Percentiles rank a stretch among this genome's conserved stretches.
Evolutionary conservation across 1,139 yeast genomes (phyloP).

Genomic region (Suhomyces anneliseae): DNA sequence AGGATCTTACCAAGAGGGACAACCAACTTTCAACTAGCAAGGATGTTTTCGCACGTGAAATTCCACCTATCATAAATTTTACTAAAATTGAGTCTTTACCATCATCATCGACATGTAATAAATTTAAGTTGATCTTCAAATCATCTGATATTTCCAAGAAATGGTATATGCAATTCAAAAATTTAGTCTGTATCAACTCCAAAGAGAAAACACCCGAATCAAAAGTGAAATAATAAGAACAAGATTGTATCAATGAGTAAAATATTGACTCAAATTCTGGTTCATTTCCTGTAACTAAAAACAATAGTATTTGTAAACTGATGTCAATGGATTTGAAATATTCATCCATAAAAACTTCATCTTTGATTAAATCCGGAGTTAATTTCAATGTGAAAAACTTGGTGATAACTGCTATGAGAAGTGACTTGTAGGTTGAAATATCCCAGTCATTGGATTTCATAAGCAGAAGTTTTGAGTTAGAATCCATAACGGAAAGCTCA

Average conservation of each 20-base stretch:
- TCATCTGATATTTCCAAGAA: constrained; percentile 36
- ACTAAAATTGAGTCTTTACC: constrained; percentile 35
- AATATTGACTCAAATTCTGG: constrained; percentile 45
- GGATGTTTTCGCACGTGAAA: constrained; percentile 34
- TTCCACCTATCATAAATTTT: constrained; percentile 40
- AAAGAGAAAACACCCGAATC: constrained; percentile 19
- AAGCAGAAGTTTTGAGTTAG: constrained; percentile 36
- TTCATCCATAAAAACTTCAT: constrained; percentile 19
- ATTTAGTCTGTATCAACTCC: constrained; percentile 32
- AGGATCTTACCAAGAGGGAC: constrained; percentile 41
- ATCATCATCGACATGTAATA: constrained; percentile 34
- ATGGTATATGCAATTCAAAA: constrained; percentile 31
- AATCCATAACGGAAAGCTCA: constrained; percentile 58
- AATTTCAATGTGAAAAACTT: constrained; percentile 42
- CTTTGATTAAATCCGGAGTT: constrained; percentile 21
- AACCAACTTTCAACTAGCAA: constrained; percentile 50
- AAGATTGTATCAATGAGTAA: constrained; percentile 26
- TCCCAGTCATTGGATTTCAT: constrained; percentile 48
- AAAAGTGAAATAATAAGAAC: constrained; percentile 24
- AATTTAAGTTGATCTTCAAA: constrained; percentile 28
- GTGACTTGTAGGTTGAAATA: constrained; percentile 62
- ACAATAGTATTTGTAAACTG: constrained; percentile 42
- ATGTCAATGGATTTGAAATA: constrained; percentile 30
- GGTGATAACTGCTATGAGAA: constrained; percentile 48
- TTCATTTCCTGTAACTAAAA: constrained; percentile 58